These are phyloP conservation scores for Melampsora americana DNA, from an alignment of 1,284 basidiomycete genomes.

Conservation along the genomic window DNA sequence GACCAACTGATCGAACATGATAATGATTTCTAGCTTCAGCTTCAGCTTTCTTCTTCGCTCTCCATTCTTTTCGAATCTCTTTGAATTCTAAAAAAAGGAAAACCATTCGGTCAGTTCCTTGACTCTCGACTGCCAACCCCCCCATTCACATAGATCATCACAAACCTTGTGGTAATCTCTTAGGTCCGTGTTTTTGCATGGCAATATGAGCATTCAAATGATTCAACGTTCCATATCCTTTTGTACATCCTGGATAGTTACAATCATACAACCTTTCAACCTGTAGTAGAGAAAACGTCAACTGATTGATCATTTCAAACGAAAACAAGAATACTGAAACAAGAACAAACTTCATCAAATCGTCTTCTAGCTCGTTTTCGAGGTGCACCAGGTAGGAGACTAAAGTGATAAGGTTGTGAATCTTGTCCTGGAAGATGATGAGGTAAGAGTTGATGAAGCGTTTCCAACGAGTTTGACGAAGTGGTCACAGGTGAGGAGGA, in stretches of 20 bases:
- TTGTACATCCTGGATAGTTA: constrained; percentile 74
- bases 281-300: constrained; percentile 46
- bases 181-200: constrained; percentile 84
- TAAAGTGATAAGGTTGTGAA: constrained; percentile 23
- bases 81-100: constrained; percentile 75
- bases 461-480: no score
- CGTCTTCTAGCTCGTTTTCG: constrained; percentile 73
- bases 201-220: constrained; percentile 87
- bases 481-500: no score
- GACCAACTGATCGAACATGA: no score
- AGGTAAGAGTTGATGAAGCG: no score
- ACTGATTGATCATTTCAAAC: not conserved
- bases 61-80: constrained; percentile 91
- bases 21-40: constrained; percentile 49
- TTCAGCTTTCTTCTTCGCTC: constrained; percentile 81
- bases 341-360: constrained; percentile 64
- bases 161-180: constrained; percentile 76
- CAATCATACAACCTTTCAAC: constrained; percentile 87
- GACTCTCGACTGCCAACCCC: no score
- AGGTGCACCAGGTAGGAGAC: constrained; percentile 54
- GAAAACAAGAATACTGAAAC: not conserved
- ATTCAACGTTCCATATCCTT: constrained; percentile 70
- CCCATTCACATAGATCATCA: constrained; percentile 44
- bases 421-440: not conserved
- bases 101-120: not conserved